Percentiles rank a stretch among this genome's conserved stretches.
These are phyloP conservation scores for Gossypium anomalum DNA, from an alignment of 345 rosid genomes.

Conservation along the genomic window DNA sequence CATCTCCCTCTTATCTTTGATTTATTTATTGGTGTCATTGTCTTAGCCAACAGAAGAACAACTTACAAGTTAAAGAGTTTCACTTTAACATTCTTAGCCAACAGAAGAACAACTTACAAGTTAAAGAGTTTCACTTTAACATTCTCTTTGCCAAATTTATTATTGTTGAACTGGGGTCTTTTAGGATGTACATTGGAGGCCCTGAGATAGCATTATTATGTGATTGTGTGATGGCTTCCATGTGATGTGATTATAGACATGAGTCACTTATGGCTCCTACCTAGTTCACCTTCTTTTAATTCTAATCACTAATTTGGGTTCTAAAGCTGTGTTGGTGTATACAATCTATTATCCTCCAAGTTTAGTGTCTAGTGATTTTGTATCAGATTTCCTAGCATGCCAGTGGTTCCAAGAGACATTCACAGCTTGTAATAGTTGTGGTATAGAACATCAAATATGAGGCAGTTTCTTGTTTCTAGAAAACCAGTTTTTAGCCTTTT, in stretches of 20 bases:
- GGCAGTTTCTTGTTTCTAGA: background rate
- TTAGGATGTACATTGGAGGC: background rate
- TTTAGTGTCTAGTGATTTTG: background rate
- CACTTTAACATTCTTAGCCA: background rate
- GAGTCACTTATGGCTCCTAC: background rate
- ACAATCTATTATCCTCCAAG: conserved; percentile 2
- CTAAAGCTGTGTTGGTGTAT: background rate
- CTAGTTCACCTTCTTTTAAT: background rate
- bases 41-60: background rate
- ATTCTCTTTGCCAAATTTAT: background rate
- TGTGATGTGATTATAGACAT: background rate
- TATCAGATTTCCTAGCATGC: background rate
- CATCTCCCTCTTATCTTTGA: background rate
- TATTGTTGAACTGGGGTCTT: background rate
- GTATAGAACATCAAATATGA: background rate
- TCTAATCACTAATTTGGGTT: background rate
- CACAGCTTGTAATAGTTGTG: background rate
- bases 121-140: background rate
- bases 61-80: background rate
- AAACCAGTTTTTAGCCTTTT: background rate
- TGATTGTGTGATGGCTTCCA: background rate
- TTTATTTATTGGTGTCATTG: background rate
- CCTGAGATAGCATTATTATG: background rate
- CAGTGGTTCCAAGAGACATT: conserved; percentile 2
- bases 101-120: background rate